Base-by-base conservation (phyloP, 2,329 filamentous ascomycete genomes). In the Lachnellula hyalina region DNA sequence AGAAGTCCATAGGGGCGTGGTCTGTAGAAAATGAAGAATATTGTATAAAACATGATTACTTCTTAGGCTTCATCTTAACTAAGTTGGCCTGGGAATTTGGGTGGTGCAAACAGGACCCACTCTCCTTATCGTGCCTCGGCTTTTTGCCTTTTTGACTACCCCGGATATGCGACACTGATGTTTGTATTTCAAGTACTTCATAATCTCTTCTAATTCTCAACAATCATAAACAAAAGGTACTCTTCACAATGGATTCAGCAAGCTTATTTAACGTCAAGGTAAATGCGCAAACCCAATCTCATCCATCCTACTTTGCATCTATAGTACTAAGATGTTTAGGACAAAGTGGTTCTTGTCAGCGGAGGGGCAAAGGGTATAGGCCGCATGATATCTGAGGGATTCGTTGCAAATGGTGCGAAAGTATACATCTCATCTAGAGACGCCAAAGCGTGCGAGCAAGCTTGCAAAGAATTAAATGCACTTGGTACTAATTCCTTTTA, bases 391-490 rank as follows among this genome's bases (percentile, higher is more conserved):
- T 80, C 81, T 34, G 75, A 83, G 54, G 84, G 82, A 54, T 86
- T 84, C 70, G 76, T 86, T n/a, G 68, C 74, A 54, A 86, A 85
- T 70, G 82, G 83, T 54, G 79, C 80, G 55, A 86, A 80, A 59
- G 86, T 89, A 5, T 89, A 88, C 74, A 85, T 90, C 59, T 83
- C 82, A 5, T 86, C 82, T 5, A 78, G 82, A 23, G 85, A 86
- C 34, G 82, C 81, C 15, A 83, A 81, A 44, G 73, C 75, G 25
- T 84, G 83, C 71, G 74, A 77, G 65, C 75, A 86, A 47, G 81
- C 84, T 17, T 79, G 73, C 34, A 79, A 82, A 1, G 81, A 81
- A 46, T 70, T 84, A 53, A 81, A 79, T 59, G 72, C 75, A 59
- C 74, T 81, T 32, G 76, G 80, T 62, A 77, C 46, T 23, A 44